Conservation (phyloP, 345 rosid species). For the Aquilaria yunnanensis region DNA sequence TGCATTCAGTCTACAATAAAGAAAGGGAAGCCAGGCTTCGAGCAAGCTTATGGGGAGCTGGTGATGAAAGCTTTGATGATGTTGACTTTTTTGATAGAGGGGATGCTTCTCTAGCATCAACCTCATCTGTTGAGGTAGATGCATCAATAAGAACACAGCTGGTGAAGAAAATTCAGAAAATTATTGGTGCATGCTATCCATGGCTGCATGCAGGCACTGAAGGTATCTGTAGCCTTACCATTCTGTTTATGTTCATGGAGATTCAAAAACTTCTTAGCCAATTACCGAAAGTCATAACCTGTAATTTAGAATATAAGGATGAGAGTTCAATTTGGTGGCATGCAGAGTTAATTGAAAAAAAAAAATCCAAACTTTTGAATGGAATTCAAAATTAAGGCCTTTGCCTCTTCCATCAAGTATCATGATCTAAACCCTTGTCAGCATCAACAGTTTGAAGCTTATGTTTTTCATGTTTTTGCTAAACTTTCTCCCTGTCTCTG, state of each 20-base stretch:
- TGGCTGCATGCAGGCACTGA: constrained; percentile 92
- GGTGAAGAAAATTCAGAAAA: constrained; percentile 58
- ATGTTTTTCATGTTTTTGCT: too few relatives aligned
- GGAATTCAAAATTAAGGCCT: too few relatives aligned
- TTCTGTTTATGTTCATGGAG: constrained; percentile 1
- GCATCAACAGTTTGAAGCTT: too few relatives aligned
- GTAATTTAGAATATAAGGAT: too few relatives aligned
- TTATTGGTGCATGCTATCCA: constrained; percentile 78
- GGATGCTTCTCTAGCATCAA: constrained; percentile 40
- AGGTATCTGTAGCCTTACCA: constrained; percentile 41
- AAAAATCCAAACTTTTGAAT: too few relatives aligned
- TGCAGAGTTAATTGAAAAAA: too few relatives aligned
- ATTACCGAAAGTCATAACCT: too few relatives aligned
- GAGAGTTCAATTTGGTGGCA: too few relatives aligned
- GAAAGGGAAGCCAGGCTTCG: constrained; percentile 97
- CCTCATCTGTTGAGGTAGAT: constrained; percentile 36
- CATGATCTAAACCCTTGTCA: too few relatives aligned
- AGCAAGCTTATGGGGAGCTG: constrained; percentile 91
- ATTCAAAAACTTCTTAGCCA: background rate
- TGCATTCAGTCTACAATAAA: constrained; percentile 77
- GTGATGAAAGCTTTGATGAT: constrained; percentile 58
- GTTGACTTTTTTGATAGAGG: constrained; percentile 37
- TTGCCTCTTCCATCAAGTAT: too few relatives aligned
- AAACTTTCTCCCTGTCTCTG: too few relatives aligned
- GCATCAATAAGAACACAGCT: constrained; percentile 50